These are phyloP conservation scores for Cercospora berteroae DNA, from an alignment of 2,329 filamentous ascomycete genomes.

Conservation along the genomic window DNA sequence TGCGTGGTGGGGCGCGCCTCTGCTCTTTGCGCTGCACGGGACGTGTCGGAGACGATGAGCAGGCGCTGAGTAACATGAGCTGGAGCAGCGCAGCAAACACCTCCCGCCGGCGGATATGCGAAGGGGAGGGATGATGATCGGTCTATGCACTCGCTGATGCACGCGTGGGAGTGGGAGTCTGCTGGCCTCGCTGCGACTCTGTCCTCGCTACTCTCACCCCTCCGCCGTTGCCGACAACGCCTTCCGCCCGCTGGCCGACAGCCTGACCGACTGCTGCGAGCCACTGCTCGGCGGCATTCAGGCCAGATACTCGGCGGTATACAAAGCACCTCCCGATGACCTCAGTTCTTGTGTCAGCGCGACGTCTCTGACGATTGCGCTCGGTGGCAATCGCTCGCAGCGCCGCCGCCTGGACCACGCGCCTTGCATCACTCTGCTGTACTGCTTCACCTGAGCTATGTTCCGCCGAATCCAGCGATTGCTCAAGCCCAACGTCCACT, in stretches of 20 bases:
- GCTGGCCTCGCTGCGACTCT: background rate
- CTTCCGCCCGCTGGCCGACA: background rate
- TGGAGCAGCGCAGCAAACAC: background rate
- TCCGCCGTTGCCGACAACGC: constrained; percentile 7
- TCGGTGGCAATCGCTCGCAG: background rate
- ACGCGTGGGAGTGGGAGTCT: background rate
- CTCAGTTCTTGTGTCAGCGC: constrained; percentile 6
- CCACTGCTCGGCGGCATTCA: constrained; percentile 5
- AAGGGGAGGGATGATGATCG: background rate
- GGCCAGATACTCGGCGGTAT: constrained; percentile 12
- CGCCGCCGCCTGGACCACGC: background rate
- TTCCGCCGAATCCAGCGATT: background rate
- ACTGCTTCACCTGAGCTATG: background rate
- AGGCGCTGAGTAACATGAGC: background rate
- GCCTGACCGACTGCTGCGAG: background rate
- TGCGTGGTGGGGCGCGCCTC: background rate
- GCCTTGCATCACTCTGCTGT: background rate
- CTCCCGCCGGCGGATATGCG: background rate
- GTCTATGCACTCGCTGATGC: background rate
- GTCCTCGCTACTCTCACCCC: background rate
- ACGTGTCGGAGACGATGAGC: constrained; percentile 5
- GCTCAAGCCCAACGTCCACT: background rate
- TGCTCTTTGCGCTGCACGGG: constrained; percentile 6
- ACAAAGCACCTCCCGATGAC: constrained; percentile 5
- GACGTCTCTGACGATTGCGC: background rate